Evolutionary conservation across 495 filamentous ascomycete genomes (phyloP).

Genomic region (Talaromyces borbonicus): DNA sequence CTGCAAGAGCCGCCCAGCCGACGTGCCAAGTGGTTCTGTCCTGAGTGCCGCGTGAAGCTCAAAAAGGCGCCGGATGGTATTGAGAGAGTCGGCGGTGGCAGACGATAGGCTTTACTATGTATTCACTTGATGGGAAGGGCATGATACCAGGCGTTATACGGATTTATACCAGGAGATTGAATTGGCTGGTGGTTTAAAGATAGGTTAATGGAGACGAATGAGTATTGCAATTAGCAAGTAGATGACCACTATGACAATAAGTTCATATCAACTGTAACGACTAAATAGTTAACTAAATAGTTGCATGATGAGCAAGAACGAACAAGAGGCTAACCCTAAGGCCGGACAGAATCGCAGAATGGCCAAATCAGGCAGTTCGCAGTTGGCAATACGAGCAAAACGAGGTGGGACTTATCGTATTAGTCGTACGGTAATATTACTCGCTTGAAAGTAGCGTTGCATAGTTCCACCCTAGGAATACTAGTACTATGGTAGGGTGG

Average conservation of each 20-base stretch:
- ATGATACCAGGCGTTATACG: slow-evolving; percentile 7
- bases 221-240: no score
- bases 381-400: background rate
- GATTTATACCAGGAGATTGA: background rate
- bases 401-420: background rate
- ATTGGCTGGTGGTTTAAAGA: background rate
- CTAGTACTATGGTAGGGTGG: no score
- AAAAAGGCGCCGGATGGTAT: slow-evolving; percentile 41
- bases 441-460: no score
- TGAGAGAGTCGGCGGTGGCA: slow-evolving; percentile 24
- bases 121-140: background rate
- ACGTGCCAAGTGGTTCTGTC: slow-evolving; percentile 91
- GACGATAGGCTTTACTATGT: background rate
- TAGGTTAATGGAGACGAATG: no score
- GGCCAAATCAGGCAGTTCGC: slow-evolving; percentile 1
- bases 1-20: slow-evolving; percentile 63
- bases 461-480: no score
- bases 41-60: slow-evolving; percentile 65
- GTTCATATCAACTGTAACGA: no score
- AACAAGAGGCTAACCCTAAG: slow-evolving; percentile 1
- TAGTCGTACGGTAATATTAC: no score
- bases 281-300: no score
- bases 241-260: no score
- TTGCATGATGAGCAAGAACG: background rate
- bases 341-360: background rate